Percentiles rank a stretch among this genome's conserved stretches.
These are phyloP conservation scores for Coemansia sp. DNA, from an alignment of 192 early-diverging fungal species.

Conservation along the genomic window DNA sequence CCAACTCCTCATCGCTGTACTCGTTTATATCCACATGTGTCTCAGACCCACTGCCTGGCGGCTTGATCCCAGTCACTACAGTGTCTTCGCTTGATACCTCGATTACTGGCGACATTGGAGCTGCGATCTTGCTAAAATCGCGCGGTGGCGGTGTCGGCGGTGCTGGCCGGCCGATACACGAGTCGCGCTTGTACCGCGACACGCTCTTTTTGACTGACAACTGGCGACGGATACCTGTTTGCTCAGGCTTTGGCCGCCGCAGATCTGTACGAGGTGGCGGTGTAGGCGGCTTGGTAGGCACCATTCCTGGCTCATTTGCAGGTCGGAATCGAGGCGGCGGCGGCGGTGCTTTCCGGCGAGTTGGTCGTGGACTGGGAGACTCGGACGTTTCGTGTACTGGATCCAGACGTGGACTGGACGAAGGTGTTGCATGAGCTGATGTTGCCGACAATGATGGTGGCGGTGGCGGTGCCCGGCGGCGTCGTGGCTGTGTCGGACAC, in stretches of 20 bases:
- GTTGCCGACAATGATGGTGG: slow-evolving; percentile 15
- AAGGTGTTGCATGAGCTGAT: neutral
- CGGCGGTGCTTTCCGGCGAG: slow-evolving; percentile 33
- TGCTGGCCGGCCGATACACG: slow-evolving; percentile 14
- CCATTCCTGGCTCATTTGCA: neutral
- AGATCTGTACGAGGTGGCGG: slow-evolving; percentile 10
- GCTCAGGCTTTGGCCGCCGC: slow-evolving; percentile 17
- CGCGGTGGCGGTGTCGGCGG: slow-evolving; percentile 25
- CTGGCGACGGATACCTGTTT: slow-evolving; percentile 47
- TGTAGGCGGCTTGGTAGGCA: slow-evolving; percentile 9
- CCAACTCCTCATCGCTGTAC: slow-evolving; percentile 1
- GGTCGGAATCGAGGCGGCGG: slow-evolving; percentile 21
- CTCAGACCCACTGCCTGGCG: neutral
- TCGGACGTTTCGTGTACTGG: slow-evolving; percentile 1
- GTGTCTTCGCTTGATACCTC: neutral
- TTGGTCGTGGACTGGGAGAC: slow-evolving; percentile 5
- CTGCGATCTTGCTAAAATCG: neutral
- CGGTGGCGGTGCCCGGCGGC: slow-evolving; percentile 37
- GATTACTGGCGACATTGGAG: slow-evolving; percentile 6
- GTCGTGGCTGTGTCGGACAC: slow-evolving; percentile 4
- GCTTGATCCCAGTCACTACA: neutral
- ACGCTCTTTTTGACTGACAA: slow-evolving; percentile 52
- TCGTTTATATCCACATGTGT: slow-evolving; percentile 2
- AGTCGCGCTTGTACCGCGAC: slow-evolving; percentile 39
- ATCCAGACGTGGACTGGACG: neutral